Evolutionary conservation across 129 eudicot species (phyloP).

Genomic region (Tagetes patula): DNA sequence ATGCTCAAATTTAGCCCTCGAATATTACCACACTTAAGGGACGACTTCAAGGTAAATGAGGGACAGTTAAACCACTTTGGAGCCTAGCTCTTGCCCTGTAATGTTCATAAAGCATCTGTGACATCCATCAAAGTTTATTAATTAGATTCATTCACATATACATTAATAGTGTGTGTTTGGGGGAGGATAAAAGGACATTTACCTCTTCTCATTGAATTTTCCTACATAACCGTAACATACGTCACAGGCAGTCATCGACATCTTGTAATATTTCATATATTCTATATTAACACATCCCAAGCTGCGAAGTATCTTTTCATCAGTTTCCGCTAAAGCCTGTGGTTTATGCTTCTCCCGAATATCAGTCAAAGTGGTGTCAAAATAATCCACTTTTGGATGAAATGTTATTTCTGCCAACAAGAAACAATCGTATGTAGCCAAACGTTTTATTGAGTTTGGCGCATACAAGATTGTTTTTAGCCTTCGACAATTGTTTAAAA

Average conservation of each 20-base stretch:
- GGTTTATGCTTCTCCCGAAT: constrained; percentile 16
- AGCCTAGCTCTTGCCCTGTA: constrained; percentile 25
- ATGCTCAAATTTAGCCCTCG: constrained; percentile 29
- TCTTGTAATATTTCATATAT: not conserved
- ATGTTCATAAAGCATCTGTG: constrained; percentile 18
- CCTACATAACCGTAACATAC: not conserved
- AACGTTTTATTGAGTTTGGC: not conserved
- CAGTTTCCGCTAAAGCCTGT: constrained; percentile 1
- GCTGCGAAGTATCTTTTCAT: not conserved
- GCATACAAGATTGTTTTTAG: constrained; percentile 14
- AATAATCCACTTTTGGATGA: not conserved
- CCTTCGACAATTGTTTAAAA: not conserved
- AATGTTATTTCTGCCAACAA: constrained; percentile 9
- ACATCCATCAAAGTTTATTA: constrained; percentile 1
- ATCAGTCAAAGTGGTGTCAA: not conserved
- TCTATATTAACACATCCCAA: constrained; percentile 19
- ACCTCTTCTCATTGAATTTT: too few relatives aligned
- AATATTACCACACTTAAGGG: not conserved
- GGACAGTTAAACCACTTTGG: constrained; percentile 16
- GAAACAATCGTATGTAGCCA: not conserved
- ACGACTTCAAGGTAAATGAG: constrained; percentile 16
- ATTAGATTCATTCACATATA: not conserved
- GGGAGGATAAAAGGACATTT: too few relatives aligned
- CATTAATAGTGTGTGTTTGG: too few relatives aligned
- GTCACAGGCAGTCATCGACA: not conserved